phyloP scores from a whole-genome alignment of 305 asterid genomes.

The Fraxinus sp. region DNA sequence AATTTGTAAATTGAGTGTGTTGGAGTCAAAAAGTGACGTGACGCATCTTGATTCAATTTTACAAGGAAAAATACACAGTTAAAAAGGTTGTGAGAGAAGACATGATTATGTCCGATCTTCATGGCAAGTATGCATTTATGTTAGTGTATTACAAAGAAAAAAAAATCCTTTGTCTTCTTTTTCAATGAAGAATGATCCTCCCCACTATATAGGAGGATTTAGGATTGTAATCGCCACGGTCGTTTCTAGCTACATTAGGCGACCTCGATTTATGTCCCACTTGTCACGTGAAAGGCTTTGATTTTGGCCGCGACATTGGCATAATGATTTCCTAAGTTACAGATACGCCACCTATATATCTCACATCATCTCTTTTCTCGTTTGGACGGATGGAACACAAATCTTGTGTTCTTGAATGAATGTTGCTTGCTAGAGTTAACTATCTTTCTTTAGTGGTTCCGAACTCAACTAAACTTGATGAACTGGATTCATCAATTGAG shows the following conservation, averaged over 20 bases:
- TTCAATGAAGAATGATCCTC: no score
- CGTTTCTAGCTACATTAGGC: no score
- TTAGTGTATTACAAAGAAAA: no score
- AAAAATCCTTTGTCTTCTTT: no score
- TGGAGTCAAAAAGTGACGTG: background rate
- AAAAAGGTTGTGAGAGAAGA: no score
- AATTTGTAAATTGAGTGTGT: background rate
- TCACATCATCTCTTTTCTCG: background rate
- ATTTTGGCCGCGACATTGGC: background rate
- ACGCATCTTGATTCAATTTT: no score
- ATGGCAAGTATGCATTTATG: no score
- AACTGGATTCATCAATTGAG: background rate
- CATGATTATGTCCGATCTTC: no score
- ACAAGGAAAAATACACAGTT: no score
- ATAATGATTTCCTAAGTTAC: background rate
- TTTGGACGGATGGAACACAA: background rate
- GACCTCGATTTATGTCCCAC: no score
- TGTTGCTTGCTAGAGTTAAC: background rate
- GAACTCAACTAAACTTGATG: background rate
- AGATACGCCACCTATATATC: background rate
- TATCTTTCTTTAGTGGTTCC: background rate
- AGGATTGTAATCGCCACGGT: no score
- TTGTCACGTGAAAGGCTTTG: background rate
- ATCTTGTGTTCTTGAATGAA: background rate
- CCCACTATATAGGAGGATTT: no score